Evolutionary conservation across 345 rosid species (phyloP).

Genomic region (Acer yangbiense): DNA sequence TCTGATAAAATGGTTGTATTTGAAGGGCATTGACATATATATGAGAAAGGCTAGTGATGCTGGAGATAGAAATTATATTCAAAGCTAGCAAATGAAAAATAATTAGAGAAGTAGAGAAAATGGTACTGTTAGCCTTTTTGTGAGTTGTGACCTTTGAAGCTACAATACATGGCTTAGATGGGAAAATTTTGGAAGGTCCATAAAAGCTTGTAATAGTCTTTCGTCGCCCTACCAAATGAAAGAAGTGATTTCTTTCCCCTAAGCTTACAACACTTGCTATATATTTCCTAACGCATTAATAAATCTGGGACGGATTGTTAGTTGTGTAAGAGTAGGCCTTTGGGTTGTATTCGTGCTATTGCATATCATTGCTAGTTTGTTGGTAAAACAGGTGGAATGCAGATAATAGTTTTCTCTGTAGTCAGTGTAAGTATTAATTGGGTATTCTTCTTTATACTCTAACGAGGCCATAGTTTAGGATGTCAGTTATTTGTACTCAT

Average conservation of each 20-base stretch:
- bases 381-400: not conserved
- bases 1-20: not conserved
- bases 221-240: no score
- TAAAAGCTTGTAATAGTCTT: no score
- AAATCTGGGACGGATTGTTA: not conserved
- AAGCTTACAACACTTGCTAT: not conserved
- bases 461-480: no score
- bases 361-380: not conserved
- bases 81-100: constrained; percentile 2
- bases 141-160: not conserved
- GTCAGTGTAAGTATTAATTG: no score
- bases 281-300: not conserved
- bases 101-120: not conserved
- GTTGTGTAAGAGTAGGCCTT: not conserved
- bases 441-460: no score
- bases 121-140: not conserved
- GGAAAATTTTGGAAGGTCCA: no score
- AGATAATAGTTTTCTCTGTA: no score
- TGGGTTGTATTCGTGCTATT: not conserved
- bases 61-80: not conserved
- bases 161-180: not conserved
- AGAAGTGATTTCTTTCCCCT: not conserved
- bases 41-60: not conserved
- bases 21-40: not conserved
- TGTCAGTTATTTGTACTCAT: no score